A percentile compares a stretch with the other conserved stretches of the same genome.
These are phyloP conservation scores for Breviolum minutum DNA, from an alignment of 73 alveolate genomes.

Conservation along the genomic window DNA sequence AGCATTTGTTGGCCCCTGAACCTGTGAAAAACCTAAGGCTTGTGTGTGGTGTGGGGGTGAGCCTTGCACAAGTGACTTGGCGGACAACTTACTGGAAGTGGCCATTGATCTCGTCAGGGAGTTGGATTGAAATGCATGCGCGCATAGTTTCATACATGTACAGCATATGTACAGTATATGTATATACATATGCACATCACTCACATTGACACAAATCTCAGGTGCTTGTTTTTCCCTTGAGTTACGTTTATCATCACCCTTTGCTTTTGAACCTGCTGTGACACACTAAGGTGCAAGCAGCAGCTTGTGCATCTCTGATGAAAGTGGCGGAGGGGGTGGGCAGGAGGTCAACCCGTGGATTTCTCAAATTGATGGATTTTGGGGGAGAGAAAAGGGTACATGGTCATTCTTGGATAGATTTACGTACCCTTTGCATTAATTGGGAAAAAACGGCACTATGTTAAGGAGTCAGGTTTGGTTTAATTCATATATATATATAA, in stretches of 20 bases:
- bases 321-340: not conserved
- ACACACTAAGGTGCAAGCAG: not conserved
- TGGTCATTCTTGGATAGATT: too few species aligned
- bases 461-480: not conserved
- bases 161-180: too few species aligned
- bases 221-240: not conserved
- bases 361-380: not conserved
- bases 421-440: not conserved
- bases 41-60: conserved; percentile 91
- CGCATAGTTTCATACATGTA: not conserved
- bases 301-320: conserved; percentile 14
- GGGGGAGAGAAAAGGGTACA: too few species aligned
- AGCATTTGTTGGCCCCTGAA: too few species aligned
- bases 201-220: not conserved
- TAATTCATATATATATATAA: too few species aligned
- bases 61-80: conserved; percentile 65
- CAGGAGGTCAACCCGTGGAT: not conserved
- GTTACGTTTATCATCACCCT: too few species aligned
- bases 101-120: too few species aligned
- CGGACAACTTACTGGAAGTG: too few species aligned
- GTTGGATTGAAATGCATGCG: not conserved
- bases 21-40: not conserved
- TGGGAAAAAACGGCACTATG: not conserved
- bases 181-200: too few species aligned
- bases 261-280: not conserved